A percentile compares a stretch with the other conserved stretches of the same genome.
Evolutionary conservation across 345 rosid genomes (phyloP).

Genomic region (Atalantia buxifolia): DNA sequence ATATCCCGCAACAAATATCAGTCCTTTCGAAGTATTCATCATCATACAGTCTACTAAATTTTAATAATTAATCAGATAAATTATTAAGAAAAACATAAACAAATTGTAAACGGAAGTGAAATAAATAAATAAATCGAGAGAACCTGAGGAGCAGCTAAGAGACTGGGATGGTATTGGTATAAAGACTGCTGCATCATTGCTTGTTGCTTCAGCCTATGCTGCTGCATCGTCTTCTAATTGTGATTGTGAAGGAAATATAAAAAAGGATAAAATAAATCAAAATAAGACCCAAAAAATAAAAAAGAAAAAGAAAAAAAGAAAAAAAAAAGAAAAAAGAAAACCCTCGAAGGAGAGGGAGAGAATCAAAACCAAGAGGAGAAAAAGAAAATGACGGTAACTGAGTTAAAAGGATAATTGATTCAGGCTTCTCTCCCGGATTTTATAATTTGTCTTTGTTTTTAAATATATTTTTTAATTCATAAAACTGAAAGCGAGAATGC

Average conservation of each 20-base stretch:
- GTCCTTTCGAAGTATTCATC: not conserved
- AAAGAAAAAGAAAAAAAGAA: not conserved
- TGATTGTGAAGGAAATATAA: not conserved
- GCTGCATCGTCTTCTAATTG: conserved; percentile 33
- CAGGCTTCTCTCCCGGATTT: not conserved
- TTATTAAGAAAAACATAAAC: too few relatives aligned
- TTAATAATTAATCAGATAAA: too few relatives aligned
- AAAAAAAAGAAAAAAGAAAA: not conserved
- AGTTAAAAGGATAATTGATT: not conserved
- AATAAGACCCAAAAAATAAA: not conserved
- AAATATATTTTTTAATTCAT: not conserved
- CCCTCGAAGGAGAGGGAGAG: conserved; percentile 32
- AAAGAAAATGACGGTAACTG: not conserved
- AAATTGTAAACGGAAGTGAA: not conserved
- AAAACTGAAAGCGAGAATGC: not conserved
- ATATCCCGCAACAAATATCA: not conserved
- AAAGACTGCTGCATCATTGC: conserved; percentile 56
- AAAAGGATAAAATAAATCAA: not conserved
- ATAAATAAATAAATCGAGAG: not conserved
- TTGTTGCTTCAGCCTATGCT: conserved; percentile 58
- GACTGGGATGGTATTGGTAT: conserved; percentile 43
- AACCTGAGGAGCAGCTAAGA: conserved; percentile 63
- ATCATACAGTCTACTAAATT: not conserved
- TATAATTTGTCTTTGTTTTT: not conserved
- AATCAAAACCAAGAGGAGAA: not conserved